These are phyloP conservation scores for Rhizopogon roseolus DNA, from an alignment of 768 basidiomycete species.

Conservation along the genomic window DNA sequence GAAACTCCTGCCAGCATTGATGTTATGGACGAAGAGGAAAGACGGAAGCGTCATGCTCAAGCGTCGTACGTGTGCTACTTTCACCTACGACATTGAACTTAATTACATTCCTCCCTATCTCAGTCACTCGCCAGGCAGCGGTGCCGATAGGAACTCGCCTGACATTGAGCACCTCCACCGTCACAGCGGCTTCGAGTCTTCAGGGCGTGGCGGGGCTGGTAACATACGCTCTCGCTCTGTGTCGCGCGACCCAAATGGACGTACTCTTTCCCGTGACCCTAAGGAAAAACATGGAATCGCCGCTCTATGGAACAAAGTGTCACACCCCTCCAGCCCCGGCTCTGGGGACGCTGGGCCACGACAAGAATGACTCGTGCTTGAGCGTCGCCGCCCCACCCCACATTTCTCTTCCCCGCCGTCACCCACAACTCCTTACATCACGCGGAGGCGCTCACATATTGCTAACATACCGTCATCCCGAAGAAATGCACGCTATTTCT, in stretches of 20 bases:
- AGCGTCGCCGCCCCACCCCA: not conserved
- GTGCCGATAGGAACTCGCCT: constrained; percentile 36
- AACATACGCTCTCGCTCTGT: constrained; percentile 48
- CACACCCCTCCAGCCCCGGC: constrained; percentile 12
- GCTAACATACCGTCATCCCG: not conserved
- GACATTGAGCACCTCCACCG: constrained; percentile 29
- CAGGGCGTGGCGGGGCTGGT: constrained; percentile 59
- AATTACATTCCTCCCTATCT: not conserved
- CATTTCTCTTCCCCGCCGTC: not conserved
- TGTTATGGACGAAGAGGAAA: constrained; percentile 30
- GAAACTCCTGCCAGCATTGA: constrained; percentile 21
- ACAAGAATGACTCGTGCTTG: not conserved
- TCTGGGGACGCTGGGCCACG: not conserved
- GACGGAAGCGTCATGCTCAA: constrained; percentile 25
- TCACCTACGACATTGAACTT: not conserved
- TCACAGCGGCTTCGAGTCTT: constrained; percentile 29
- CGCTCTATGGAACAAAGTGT: constrained; percentile 24
- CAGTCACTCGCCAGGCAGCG: constrained; percentile 67
- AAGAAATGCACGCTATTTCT: not conserved
- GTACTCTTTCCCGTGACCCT: constrained; percentile 16
- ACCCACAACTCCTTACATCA: not conserved
- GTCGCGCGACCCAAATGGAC: constrained; percentile 22
- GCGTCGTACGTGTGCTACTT: constrained; percentile 35
- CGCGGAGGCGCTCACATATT: not conserved
- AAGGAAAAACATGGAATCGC: constrained; percentile 24